Evolutionary conservation across 495 filamentous ascomycete species (phyloP), one percentile per base, ranked within the genome.

Genomic region (Aspergillus steynii): DNA sequence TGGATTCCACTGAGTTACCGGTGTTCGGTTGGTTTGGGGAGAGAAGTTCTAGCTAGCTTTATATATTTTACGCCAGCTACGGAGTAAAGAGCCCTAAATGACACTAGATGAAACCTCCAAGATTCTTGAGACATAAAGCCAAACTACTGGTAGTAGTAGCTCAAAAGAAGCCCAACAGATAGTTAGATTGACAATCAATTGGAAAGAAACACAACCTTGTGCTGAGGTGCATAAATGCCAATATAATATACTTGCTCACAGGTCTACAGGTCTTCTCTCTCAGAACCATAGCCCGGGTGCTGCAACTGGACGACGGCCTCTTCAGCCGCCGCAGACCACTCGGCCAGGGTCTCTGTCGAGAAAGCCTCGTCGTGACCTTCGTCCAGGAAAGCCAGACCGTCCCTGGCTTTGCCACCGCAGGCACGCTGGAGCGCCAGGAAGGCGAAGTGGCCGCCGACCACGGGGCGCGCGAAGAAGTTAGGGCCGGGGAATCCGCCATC

Each of bases 361-460:
- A 46, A 47, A 8, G 50, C 34, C 42, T 66, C 61, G 1, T 71
- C 66, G 63, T 89, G 80, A 64, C 42, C 14, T 50, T 81, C 77
- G 58, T 92, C 82, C 68, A 91, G 75, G 70, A 90, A 92, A 28
- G 63, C 66, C 59, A 93, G 71, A 0, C 84, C 87, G 45, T 84
- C 79, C 61, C 86, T 80, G 7, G 88, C 90, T 59, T 82, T 82
- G 0, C 90, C 90, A 1, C 83, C 86, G 72, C 91, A 95, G 5
- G 90, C 90, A 60, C 87, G 77, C 67, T 90, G 85, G 52, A 96
- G 74, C 9, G 91, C 90, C 62, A 96, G 74, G 59, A 93, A 89
- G 8, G 92, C 88, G 80, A 96, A 97, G 71, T 93, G 90, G 2
- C 90, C 93, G 9, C 93, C 93, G 31, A 93, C 85, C 2, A 96